Conservation (phyloP, 2,329 filamentous ascomycete species). For the Plenodomus biglobosus region DNA sequence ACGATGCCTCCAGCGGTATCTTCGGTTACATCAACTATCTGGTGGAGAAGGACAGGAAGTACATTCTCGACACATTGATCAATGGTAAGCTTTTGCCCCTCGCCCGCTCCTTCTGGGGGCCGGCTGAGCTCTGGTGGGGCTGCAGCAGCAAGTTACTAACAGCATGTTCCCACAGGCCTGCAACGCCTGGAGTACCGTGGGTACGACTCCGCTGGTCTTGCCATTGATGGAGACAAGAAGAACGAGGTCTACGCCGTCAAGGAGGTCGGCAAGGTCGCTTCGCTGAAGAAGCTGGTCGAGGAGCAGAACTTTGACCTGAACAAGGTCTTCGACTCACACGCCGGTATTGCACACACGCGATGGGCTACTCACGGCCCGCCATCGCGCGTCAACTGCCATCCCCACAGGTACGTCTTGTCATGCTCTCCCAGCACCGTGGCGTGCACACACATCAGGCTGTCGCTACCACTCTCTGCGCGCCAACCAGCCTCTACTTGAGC, state of each 20-base stretch:
- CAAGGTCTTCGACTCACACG: slow-evolving; percentile 97
- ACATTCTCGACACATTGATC: slow-evolving; percentile 92
- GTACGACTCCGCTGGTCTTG: slow-evolving; percentile 96
- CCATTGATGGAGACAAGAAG: slow-evolving; percentile 97
- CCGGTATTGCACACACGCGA: slow-evolving; percentile 96
- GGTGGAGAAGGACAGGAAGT: slow-evolving; percentile 97
- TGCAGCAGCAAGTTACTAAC: slow-evolving; percentile 25
- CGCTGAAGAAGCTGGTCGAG: slow-evolving; percentile 90
- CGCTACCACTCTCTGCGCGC: neutral
- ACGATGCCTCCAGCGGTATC: slow-evolving; percentile 68
- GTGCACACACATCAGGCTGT: neutral
- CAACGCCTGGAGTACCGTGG: slow-evolving; percentile 97
- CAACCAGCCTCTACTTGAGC: neutral
- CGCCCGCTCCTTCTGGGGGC: slow-evolving; percentile 6
- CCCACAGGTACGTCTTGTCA: slow-evolving; percentile 74
- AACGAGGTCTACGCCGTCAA: slow-evolving; percentile 97
- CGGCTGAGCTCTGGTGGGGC: slow-evolving; percentile 7
- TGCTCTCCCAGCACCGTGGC: slow-evolving; percentile 47
- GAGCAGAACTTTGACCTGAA: slow-evolving; percentile 79
- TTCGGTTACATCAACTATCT: slow-evolving; percentile 99
- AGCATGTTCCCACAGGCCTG: slow-evolving; percentile 63
- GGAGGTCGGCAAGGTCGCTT: slow-evolving; percentile 98
- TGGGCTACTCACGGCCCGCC: slow-evolving; percentile 98
- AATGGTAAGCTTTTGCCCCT: slow-evolving; percentile 67
- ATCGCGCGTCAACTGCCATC: slow-evolving; percentile 95